Base-by-base conservation (phyloP, 805 yeast genomes). In the Candida loeiensis region DNA sequence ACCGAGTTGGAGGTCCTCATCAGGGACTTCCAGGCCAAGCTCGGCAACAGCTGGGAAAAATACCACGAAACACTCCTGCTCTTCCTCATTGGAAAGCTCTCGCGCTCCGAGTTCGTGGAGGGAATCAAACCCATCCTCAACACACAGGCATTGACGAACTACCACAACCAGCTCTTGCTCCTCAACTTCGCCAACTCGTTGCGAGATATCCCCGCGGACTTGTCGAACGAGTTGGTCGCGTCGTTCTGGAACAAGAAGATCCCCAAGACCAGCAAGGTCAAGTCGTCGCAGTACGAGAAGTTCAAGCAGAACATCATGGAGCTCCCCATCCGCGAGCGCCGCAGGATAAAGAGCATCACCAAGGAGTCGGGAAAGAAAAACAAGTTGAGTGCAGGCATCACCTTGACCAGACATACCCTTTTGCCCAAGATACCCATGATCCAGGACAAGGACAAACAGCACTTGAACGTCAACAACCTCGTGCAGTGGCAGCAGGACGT, bases 401-500 rank as follows among this genome's bases (percentile, higher is more conserved):
- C 86, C 1, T 73, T 81, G 53, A 81, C 87, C 1, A 71, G 91
- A 57, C 83, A 84, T 53, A 77, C 87, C 0, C 64, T 80, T 55
- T 70, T 83, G 36, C 97, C 98, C 1, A 85, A 85, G 52, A 80
- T 91, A 16, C 99, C 99, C 3, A 79, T 82, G 55, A 80, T 76
- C 28, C 75, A 74, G 41, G 77, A 69, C 39, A 65, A 61, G 42
- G 73, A 63, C 39, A 70, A 69, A 45, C 74, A 65, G 46, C 73
- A 61, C 44, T 49, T 61, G 36, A 72, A 66, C 40, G 73, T 67
- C 20, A 68, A 66, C 40, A 77, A 76, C 49, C 74, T 86, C 24
- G 74, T 80, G 21, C 83, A 83, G 50, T 89, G 96, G 91, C 87
- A 95, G 16, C 96, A 90, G 59, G 98, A 93, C 55, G 86, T 93